Conservation (phyloP, 2,329 filamentous ascomycete species). For the Ceratocystis ficicola region DNA sequence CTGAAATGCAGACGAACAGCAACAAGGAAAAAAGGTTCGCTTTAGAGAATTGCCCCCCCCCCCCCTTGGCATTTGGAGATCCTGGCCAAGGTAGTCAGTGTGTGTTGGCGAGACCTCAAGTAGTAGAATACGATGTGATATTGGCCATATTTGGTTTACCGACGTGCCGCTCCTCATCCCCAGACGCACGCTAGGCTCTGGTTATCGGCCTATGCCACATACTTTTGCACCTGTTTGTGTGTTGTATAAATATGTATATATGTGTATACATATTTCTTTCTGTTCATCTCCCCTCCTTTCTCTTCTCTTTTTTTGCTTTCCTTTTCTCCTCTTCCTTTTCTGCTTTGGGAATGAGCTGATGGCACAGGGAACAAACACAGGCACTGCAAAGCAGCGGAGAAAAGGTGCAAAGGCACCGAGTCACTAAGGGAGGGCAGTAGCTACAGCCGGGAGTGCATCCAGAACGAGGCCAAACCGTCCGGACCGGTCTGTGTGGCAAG, state of each 20-base stretch:
- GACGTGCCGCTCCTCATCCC: neutral
- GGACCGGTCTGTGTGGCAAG: neutral
- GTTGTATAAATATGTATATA: neutral
- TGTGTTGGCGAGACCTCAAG: neutral
- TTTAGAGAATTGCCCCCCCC: neutral
- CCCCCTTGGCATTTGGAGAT: neutral
- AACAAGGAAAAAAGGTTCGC: neutral
- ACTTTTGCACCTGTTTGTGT: neutral
- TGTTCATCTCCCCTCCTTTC: neutral
- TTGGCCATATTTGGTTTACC: neutral
- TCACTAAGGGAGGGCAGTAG: neutral
- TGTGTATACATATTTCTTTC: neutral
- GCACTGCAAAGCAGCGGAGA: neutral
- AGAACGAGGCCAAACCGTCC: neutral
- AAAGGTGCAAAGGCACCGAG: neutral
- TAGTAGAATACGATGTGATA: constrained; percentile 1
- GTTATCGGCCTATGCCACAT: neutral
- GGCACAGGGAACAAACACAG: neutral
- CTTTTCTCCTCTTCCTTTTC: neutral
- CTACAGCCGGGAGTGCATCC: neutral
- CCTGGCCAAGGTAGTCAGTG: neutral
- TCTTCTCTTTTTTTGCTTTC: neutral
- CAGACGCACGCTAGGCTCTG: neutral
- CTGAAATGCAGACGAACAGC: neutral
- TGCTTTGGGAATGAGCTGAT: neutral